These are phyloP conservation scores for Microsporum audouinii DNA, from an alignment of 2,329 filamentous ascomycete species.

Conservation along the genomic window DNA sequence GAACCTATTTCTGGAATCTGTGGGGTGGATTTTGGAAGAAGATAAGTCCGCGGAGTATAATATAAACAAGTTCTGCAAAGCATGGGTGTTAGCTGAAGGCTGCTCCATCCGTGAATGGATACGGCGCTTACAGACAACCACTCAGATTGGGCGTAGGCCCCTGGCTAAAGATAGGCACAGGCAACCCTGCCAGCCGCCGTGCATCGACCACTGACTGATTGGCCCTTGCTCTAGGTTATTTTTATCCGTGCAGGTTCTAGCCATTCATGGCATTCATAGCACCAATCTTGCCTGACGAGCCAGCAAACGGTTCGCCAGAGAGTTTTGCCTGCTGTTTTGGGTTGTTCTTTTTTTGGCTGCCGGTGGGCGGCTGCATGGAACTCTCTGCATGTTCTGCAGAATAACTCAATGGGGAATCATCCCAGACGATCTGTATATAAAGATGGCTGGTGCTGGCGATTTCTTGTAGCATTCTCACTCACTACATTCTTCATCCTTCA, in stretches of 20 bases:
- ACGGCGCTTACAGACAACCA: background rate
- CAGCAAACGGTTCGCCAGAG: background rate
- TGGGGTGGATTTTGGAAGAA: background rate
- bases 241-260: background rate
- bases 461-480: background rate
- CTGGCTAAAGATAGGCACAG: background rate
- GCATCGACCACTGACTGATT: background rate
- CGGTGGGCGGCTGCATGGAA: background rate
- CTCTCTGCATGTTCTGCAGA: background rate
- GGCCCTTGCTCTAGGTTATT: background rate
- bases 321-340: background rate
- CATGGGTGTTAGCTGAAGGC: background rate
- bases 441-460: background rate
- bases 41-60: background rate
- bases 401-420: background rate
- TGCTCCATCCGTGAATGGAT: background rate
- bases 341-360: constrained; percentile 1
- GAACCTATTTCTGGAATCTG: background rate
- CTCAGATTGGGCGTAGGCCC: background rate
- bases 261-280: background rate
- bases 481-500: background rate
- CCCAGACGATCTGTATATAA: background rate
- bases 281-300: background rate
- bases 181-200: background rate
- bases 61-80: background rate